phyloP scores from a whole-genome alignment of 768 basidiomycete species.

The Rhizopogon roseolus region DNA sequence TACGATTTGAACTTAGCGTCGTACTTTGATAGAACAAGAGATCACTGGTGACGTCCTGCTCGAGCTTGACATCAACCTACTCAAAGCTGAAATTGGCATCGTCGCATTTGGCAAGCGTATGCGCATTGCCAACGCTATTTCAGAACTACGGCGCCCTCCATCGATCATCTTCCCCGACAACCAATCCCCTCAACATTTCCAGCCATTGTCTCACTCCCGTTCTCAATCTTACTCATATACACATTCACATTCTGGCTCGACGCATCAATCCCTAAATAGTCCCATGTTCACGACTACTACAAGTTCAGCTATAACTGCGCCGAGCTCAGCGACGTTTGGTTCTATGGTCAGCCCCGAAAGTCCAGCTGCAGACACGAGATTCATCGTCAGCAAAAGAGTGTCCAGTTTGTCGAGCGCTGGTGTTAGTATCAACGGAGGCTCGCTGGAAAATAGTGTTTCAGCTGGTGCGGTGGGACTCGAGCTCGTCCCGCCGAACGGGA shows the following conservation, averaged over 20 bases:
- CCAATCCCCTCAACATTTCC: slow-evolving; percentile 29
- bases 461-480: slow-evolving; percentile 18
- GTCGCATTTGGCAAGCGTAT: slow-evolving; percentile 91
- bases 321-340: slow-evolving; percentile 17
- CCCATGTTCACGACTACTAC: slow-evolving; percentile 28
- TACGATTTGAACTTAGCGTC: background rate
- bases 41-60: slow-evolving; percentile 96
- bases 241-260: slow-evolving; percentile 34
- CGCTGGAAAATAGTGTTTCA: background rate
- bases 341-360: slow-evolving; percentile 29
- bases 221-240: slow-evolving; percentile 28
- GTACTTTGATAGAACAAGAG: slow-evolving; percentile 74
- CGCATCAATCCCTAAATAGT: slow-evolving; percentile 41
- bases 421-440: slow-evolving; percentile 19
- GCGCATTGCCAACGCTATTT: slow-evolving; percentile 89
- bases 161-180: slow-evolving; percentile 53
- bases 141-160: slow-evolving; percentile 75
- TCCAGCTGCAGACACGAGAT: slow-evolving; percentile 16
- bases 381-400: slow-evolving; percentile 16
- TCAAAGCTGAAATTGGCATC: slow-evolving; percentile 93
- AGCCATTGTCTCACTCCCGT: slow-evolving; percentile 20
- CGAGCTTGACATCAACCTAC: slow-evolving; percentile 85
- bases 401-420: slow-evolving; percentile 23
- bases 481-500: slow-evolving; percentile 4
- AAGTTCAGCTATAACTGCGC: slow-evolving; percentile 19